Conservation (phyloP, 176 grass and related monocot species). For the Ananas comosus region DNA sequence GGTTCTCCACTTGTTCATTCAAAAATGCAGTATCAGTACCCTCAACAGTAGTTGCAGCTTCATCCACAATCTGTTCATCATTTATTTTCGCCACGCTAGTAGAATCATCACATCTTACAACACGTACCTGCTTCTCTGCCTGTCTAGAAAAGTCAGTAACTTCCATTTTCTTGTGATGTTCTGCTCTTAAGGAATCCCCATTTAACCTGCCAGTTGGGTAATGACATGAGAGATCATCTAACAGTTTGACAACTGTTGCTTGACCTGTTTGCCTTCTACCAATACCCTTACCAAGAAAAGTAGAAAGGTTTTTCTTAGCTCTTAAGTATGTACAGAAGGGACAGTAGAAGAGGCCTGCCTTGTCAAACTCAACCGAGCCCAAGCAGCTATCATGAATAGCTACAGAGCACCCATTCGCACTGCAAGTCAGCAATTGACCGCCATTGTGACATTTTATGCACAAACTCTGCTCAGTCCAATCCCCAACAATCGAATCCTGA, state of each 20-base stretch:
- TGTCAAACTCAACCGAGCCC: neutral
- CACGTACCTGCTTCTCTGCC: neutral
- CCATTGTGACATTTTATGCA: slow-evolving; percentile 1
- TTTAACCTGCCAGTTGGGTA: neutral
- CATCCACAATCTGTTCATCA: neutral
- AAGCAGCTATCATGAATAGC: slow-evolving; percentile 1
- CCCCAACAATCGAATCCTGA: neutral
- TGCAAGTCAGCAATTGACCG: slow-evolving; percentile 6
- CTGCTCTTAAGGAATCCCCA: neutral
- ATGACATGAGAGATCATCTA: neutral
- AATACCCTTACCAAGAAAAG: neutral
- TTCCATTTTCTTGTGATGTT: neutral
- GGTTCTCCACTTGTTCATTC: too few relatives aligned
- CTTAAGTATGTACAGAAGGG: slow-evolving; percentile 4
- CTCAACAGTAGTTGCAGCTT: neutral
- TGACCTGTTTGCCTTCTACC: neutral
- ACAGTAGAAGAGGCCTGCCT: slow-evolving; percentile 1
- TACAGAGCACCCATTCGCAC: neutral
- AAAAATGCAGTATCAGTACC: neutral
- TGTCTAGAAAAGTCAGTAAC: neutral
- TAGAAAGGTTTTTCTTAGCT: slow-evolving; percentile 6
- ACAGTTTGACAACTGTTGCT: neutral
- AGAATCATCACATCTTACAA: slow-evolving; percentile 3
- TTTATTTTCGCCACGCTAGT: neutral
- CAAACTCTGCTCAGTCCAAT: neutral